Base-by-base conservation (phyloP, 139 green algal species). In the Zygnema cylindricum region DNA sequence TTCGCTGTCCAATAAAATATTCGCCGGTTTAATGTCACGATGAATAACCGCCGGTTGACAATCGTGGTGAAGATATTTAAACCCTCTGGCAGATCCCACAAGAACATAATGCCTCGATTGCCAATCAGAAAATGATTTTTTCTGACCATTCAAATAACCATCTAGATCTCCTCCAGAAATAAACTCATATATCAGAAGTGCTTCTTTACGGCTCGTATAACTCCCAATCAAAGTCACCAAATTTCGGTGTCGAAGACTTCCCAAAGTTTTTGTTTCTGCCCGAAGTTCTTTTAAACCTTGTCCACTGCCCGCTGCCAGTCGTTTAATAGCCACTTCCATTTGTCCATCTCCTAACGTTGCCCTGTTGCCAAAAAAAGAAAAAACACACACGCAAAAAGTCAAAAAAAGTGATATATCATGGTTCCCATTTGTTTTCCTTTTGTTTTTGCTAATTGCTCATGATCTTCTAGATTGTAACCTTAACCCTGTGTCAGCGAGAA, bases 261-360 rank as follows among this genome's bases (percentile, higher is more conserved):
- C 79, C 42, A 91, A 75, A 49, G 81, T 89, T n/a, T 43, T 38
- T 43, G 85, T 57, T 11, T 91, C 86, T 11, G 79, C 69, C 33
- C 69, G 36, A 35, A 91, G 87, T 32, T 91, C 86, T 22, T 77
- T 77, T 25, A 78, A 23, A 25, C 86, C 86, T 78, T 91, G 86
- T 25, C 43, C 43, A 25, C 36, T 42, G 25, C 23, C 75, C 36
- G 57, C 23, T 54, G 30, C n/a, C 75, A 85, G 2, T 25, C 84
- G n/a, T 76, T 89, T 89, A 32, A 89, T 55, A 3, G 84, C 84
- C 73, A 89, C 71, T 43, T 54, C 71, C 71, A 43, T 23, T 41
- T 79, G 71, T 7, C 71, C 71, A 16, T 79, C 71, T 79, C 36
- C 36, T 43, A 79, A 23, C 7, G 38, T 79, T 11, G 71, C 71